Conservation (phyloP, 768 basidiomycete species). For the Lactifluus echinatus region DNA sequence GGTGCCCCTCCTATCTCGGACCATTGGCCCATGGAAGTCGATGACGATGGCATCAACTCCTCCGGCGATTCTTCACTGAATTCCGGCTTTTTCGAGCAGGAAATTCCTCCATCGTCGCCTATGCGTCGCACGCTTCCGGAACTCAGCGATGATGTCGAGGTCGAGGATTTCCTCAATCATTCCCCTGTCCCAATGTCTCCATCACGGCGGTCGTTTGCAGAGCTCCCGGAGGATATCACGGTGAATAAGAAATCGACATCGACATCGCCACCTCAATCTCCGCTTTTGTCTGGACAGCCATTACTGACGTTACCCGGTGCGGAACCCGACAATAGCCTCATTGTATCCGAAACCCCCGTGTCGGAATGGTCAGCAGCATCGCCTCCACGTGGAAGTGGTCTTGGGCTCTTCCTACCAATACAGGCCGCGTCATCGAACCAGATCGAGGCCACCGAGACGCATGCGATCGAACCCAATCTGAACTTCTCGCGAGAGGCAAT, state of each 20-base stretch:
- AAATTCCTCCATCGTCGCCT: background rate
- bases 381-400: conserved; percentile 12
- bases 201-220: conserved; percentile 14
- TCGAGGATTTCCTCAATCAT: background rate
- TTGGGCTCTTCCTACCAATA: conserved; percentile 19
- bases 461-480: conserved; percentile 16
- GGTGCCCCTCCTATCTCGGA: background rate
- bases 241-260: background rate
- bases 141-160: background rate
- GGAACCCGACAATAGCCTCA: conserved; percentile 32
- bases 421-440: conserved; percentile 17
- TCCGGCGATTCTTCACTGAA: background rate
- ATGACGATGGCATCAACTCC: background rate
- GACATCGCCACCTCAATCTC: conserved; percentile 1
- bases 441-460: conserved; percentile 2
- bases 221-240: conserved; percentile 14
- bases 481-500: conserved; percentile 8
- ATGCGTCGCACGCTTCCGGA: background rate
- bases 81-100: background rate
- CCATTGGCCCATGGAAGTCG: background rate
- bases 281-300: conserved; percentile 7
- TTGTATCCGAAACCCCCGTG: conserved; percentile 9
- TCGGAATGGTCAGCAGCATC: conserved; percentile 11
- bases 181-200: conserved; percentile 10
- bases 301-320: conserved; percentile 36